These are phyloP conservation scores for Hansfordia pulvinata DNA, from an alignment of 2,329 filamentous ascomycete genomes.

Conservation along the genomic window DNA sequence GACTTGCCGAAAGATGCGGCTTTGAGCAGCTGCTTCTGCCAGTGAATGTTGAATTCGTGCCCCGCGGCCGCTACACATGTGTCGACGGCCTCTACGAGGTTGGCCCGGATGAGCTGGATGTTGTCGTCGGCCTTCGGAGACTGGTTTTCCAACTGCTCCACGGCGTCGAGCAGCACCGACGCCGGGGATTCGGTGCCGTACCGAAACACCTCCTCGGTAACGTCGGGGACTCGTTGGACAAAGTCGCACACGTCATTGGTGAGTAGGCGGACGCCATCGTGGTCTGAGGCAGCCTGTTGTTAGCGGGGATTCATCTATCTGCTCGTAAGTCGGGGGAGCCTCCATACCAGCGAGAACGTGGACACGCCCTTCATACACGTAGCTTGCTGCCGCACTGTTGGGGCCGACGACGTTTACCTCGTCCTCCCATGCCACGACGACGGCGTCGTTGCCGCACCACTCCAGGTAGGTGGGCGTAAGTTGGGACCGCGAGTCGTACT, in stretches of 20 bases:
- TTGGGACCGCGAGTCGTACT: conserved; percentile 79
- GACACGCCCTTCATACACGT: conserved; percentile 83
- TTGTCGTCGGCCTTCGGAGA: conserved; percentile 97
- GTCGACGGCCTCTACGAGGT: conserved; percentile 84
- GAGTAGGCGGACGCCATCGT: conserved; percentile 78
- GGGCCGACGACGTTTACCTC: conserved; percentile 91
- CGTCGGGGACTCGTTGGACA: conserved; percentile 80
- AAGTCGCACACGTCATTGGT: conserved; percentile 96
- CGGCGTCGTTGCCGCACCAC: conserved; percentile 94
- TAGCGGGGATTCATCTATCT: too few relatives aligned
- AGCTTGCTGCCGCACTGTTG: conserved; percentile 59
- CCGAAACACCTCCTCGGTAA: conserved; percentile 79
- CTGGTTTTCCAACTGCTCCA: conserved; percentile 80
- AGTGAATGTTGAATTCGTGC: conserved; percentile 77
- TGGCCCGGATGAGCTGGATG: conserved; percentile 82
- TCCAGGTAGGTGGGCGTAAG: conserved; percentile 78
- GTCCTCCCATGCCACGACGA: conserved; percentile 92
- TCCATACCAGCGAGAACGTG: conserved; percentile 72
- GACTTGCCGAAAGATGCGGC: conserved; percentile 97
- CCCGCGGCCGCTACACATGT: conserved; percentile 87
- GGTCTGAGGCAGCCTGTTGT: conserved; percentile 23
- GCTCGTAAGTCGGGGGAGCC: neutral
- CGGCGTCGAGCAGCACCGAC: conserved; percentile 85
- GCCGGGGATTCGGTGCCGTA: conserved; percentile 79
- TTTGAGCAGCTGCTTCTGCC: conserved; percentile 93